These are phyloP conservation scores for Ascochyta clinopodiicola DNA, from an alignment of 2,329 filamentous ascomycete species.

Conservation along the genomic window DNA sequence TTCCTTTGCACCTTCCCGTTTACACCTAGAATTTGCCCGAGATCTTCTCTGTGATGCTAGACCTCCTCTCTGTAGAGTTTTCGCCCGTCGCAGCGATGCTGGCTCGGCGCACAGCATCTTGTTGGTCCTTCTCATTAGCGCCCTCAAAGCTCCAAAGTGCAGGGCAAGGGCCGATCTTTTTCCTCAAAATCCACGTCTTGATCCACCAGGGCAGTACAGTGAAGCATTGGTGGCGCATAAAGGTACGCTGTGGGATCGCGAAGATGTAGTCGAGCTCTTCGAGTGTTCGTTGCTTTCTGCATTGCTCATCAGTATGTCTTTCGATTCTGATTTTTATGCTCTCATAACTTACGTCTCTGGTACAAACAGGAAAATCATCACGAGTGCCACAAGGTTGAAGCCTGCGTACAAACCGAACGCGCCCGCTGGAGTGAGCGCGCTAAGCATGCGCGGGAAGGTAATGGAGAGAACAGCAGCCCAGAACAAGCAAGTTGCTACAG, in stretches of 20 bases:
- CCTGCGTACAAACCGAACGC: conserved; percentile 51
- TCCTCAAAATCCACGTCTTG: conserved; percentile 48
- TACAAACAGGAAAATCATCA: conserved; percentile 40
- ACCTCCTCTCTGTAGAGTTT: not conserved
- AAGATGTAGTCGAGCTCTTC: conserved; percentile 47
- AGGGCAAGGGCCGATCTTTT: conserved; percentile 35
- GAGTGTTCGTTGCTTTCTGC: conserved; percentile 35
- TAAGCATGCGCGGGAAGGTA: conserved; percentile 49
- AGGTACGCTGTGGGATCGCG: conserved; percentile 48
- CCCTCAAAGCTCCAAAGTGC: conserved; percentile 28
- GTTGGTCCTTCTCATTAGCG: conserved; percentile 17
- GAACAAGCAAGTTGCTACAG: conserved; percentile 50
- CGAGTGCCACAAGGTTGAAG: conserved; percentile 37
- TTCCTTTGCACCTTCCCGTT: not conserved
- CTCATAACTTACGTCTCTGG: conserved; percentile 30
- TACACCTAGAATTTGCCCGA: conserved; percentile 1
- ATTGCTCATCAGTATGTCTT: not conserved
- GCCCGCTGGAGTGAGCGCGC: conserved; percentile 44
- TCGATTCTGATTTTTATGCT: not conserved
- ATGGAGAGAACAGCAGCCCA: conserved; percentile 51
- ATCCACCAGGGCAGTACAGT: conserved; percentile 55
- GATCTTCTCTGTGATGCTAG: conserved; percentile 15
- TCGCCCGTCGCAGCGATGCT: conserved; percentile 20
- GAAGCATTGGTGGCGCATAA: conserved; percentile 46
- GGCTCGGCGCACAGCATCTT: conserved; percentile 20